Conservation (phyloP, 129 eudicot genomes). For the Rutidosis leptorrhynchoides region DNA sequence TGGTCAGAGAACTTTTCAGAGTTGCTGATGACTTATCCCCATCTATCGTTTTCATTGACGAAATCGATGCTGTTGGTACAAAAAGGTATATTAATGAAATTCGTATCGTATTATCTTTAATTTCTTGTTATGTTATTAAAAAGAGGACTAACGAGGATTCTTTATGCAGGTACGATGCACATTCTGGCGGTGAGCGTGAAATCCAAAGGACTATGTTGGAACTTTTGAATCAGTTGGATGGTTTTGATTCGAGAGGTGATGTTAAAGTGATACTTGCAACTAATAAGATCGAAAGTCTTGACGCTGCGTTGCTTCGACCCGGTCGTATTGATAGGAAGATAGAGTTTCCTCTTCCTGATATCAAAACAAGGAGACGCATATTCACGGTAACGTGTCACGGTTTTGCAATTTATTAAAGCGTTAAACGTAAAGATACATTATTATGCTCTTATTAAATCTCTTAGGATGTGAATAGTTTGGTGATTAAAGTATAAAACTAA, state of each 20-base stretch:
- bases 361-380: slow-evolving; percentile 76
- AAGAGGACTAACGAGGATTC: slow-evolving; percentile 3
- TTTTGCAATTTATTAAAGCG: background rate
- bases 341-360: slow-evolving; percentile 91
- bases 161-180: slow-evolving; percentile 76
- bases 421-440: background rate
- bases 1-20: no score
- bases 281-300: slow-evolving; percentile 83
- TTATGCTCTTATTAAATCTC: background rate
- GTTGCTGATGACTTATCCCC: slow-evolving; percentile 91
- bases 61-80: slow-evolving; percentile 93
- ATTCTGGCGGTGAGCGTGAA: slow-evolving; percentile 97
- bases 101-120: background rate
- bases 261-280: slow-evolving; percentile 96
- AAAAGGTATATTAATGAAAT: slow-evolving; percentile 47
- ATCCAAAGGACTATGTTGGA: slow-evolving; percentile 97
- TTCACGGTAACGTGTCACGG: slow-evolving; percentile 42
- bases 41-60: slow-evolving; percentile 90
- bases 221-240: slow-evolving; percentile 87
- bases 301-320: slow-evolving; percentile 86
- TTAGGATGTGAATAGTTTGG: background rate
- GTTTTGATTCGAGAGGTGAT: slow-evolving; percentile 93
- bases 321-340: slow-evolving; percentile 86
- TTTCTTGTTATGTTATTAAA: background rate
- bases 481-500: background rate